Percentiles rank a stretch among this genome's conserved stretches.
Evolutionary conservation across 768 basidiomycete species (phyloP).

Genomic region (Rossbeevera mucosa): DNA sequence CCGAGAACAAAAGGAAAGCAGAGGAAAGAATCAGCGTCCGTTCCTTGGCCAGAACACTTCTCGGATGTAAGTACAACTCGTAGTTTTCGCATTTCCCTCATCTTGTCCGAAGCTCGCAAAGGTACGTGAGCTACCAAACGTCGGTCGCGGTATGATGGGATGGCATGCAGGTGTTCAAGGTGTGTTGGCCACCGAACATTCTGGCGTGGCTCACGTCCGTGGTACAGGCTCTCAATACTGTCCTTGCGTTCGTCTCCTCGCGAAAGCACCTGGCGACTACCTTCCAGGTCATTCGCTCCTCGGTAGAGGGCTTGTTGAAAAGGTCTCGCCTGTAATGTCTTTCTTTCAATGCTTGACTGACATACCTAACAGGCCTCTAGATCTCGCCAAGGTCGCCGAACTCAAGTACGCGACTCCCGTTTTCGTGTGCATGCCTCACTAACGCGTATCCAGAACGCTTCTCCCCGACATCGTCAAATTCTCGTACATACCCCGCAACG

Average conservation of each 20-base stretch:
- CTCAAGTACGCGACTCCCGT: slow-evolving; percentile 53
- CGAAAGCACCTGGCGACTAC: slow-evolving; percentile 77
- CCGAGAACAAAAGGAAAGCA: slow-evolving; percentile 24
- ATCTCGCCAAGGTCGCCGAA: slow-evolving; percentile 74
- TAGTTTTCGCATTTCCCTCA: background rate
- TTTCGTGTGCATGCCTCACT: background rate
- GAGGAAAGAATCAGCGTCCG: slow-evolving; percentile 3
- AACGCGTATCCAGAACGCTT: slow-evolving; percentile 51
- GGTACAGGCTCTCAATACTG: slow-evolving; percentile 76
- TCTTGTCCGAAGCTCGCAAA: slow-evolving; percentile 48
- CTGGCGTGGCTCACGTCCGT: background rate
- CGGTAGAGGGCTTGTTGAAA: slow-evolving; percentile 78
- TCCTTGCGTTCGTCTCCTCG: slow-evolving; percentile 81
- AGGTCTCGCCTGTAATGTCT: slow-evolving; percentile 39
- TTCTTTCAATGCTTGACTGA: background rate
- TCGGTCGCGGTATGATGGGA: background rate
- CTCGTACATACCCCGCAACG: slow-evolving; percentile 66
- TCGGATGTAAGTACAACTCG: slow-evolving; percentile 35
- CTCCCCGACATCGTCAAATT: slow-evolving; percentile 78
- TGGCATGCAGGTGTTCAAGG: slow-evolving; percentile 40
- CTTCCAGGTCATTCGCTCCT: slow-evolving; percentile 66
- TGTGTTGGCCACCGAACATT: slow-evolving; percentile 9
- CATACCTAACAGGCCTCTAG: slow-evolving; percentile 57
- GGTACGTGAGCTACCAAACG: slow-evolving; percentile 32
- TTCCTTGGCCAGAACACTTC: slow-evolving; percentile 63